phyloP scores from a whole-genome alignment of 2,329 filamentous ascomycete genomes.

The Diplocarpon rosae region DNA sequence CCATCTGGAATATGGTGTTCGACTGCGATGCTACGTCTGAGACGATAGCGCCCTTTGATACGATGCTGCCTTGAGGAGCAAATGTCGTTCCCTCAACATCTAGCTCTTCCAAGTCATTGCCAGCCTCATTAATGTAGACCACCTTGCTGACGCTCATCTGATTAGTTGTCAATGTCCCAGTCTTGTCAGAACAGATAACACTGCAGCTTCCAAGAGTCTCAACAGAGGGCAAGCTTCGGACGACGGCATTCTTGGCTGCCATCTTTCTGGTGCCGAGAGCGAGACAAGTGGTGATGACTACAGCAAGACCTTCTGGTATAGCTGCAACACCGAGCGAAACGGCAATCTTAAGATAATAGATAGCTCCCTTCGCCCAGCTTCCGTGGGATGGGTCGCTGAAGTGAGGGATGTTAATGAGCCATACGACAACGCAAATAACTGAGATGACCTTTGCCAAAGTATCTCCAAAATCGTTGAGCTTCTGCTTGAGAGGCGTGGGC shows the following conservation, averaged over 20 bases:
- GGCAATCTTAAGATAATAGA: slow-evolving; percentile 99
- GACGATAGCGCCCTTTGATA: slow-evolving; percentile 54
- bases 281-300: slow-evolving; percentile 97
- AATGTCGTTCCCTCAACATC: slow-evolving; percentile 92
- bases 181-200: slow-evolving; percentile 99
- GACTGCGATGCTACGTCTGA: slow-evolving; percentile 60
- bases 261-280: slow-evolving; percentile 95
- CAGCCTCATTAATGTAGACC: slow-evolving; percentile 67
- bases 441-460: slow-evolving; percentile 95
- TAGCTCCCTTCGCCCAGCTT: slow-evolving; percentile 89
- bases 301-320: slow-evolving; percentile 92
- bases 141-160: slow-evolving; percentile 98
- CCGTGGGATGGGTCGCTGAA: slow-evolving; percentile 93
- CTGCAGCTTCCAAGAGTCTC: slow-evolving; percentile 98
- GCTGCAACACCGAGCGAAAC: slow-evolving; percentile 96
- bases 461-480: slow-evolving; percentile 97
- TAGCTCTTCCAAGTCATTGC: slow-evolving; percentile 68
- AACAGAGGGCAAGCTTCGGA: slow-evolving; percentile 89
- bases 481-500: slow-evolving; percentile 94
- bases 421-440: slow-evolving; percentile 89
- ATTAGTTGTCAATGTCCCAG: slow-evolving; percentile 93
- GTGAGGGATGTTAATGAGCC: slow-evolving; percentile 96
- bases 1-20: slow-evolving; percentile 68
- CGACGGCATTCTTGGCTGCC: slow-evolving; percentile 96
- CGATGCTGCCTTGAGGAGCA: slow-evolving; percentile 67